phyloP scores from a whole-genome alignment of 148 eudicot species.

The Selenicereus undatus region DNA sequence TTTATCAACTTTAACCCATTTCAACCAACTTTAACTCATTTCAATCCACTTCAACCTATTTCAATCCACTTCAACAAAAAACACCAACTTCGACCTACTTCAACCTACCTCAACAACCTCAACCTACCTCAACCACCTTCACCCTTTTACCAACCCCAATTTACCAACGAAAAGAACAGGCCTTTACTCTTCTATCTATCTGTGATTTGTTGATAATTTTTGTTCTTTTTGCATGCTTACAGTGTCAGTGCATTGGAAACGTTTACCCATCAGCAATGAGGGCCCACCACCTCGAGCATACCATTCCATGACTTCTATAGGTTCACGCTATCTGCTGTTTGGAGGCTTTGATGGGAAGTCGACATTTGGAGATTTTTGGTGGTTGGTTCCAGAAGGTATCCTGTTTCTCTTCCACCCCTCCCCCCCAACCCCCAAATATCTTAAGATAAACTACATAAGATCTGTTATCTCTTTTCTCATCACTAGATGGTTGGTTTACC shows the following conservation, averaged over 20 bases:
- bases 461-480: not conserved
- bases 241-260: constrained; percentile 94
- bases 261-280: constrained; percentile 67
- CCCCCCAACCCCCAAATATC: not conserved
- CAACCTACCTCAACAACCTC: too few species aligned
- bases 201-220: not conserved
- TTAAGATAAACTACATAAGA: not conserved
- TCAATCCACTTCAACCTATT: too few species aligned
- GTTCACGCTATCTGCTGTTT: constrained; percentile 75
- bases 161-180: too few species aligned
- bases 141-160: too few species aligned
- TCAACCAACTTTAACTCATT: too few species aligned
- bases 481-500: not conserved
- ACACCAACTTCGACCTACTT: too few species aligned
- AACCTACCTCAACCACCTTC: too few species aligned
- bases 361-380: constrained; percentile 94
- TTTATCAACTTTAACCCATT: too few species aligned
- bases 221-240: constrained; percentile 17
- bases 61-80: too few species aligned
- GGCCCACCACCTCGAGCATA: constrained; percentile 86
- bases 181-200: not conserved
- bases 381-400: constrained; percentile 99
- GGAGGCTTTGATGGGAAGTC: constrained; percentile 99
- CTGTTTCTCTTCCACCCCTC: not conserved
- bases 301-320: constrained; percentile 71